Conservation (phyloP, 805 yeast genomes). For the Pichia sporocuriosa region DNA sequence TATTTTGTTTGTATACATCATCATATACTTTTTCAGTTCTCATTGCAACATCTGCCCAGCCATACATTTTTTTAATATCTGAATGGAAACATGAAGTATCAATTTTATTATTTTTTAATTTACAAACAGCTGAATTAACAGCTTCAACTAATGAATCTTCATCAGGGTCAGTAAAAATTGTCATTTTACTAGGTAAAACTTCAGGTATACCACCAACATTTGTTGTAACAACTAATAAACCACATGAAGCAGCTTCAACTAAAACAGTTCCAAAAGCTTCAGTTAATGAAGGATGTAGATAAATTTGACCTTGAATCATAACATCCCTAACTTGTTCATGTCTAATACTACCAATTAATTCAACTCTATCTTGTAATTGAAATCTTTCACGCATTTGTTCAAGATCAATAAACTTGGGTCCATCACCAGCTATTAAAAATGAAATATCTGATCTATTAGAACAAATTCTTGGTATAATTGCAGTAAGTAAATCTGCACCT, state of each 20-base stretch:
- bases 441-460: slow-evolving; percentile 51
- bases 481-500: slow-evolving; percentile 85
- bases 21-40: slow-evolving; percentile 82
- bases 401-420: slow-evolving; percentile 88
- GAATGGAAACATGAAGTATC: slow-evolving; percentile 75
- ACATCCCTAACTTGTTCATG: slow-evolving; percentile 92
- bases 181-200: slow-evolving; percentile 89
- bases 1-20: slow-evolving; percentile 25
- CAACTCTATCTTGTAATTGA: slow-evolving; percentile 81
- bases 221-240: slow-evolving; percentile 87
- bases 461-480: slow-evolving; percentile 81
- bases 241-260: slow-evolving; percentile 97
- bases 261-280: slow-evolving; percentile 97
- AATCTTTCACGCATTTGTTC: slow-evolving; percentile 91
- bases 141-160: slow-evolving; percentile 75
- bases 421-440: slow-evolving; percentile 92
- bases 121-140: slow-evolving; percentile 60
- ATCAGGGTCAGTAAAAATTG: slow-evolving; percentile 82
- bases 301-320: slow-evolving; percentile 90
- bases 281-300: slow-evolving; percentile 86
- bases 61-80: slow-evolving; percentile 75
- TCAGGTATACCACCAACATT: slow-evolving; percentile 98
- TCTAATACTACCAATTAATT: slow-evolving; percentile 75
- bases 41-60: slow-evolving; percentile 83
- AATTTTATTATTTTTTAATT: slow-evolving; percentile 48